These are phyloP conservation scores for Monosporozyma unispora DNA, from an alignment of 805 yeast species.

Conservation along the genomic window DNA sequence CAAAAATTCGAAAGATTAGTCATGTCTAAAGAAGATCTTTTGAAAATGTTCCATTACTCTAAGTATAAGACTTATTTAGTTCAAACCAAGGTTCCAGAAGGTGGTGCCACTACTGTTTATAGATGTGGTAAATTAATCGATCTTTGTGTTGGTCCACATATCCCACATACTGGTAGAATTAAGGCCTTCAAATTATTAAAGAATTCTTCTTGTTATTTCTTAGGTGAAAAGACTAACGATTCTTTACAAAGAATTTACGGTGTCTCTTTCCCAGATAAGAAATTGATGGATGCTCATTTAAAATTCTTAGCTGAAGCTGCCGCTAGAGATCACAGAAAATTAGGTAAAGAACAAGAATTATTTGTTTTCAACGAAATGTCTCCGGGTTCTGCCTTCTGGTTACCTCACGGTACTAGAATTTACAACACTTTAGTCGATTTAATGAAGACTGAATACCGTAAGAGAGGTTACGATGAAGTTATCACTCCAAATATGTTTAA, in stretches of 20 bases:
- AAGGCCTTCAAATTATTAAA: slow-evolving; percentile 90
- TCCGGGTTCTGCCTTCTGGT: slow-evolving; percentile 98
- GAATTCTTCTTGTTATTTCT: slow-evolving; percentile 91
- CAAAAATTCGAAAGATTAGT: slow-evolving; percentile 92
- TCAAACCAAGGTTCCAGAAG: slow-evolving; percentile 85
- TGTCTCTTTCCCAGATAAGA: slow-evolving; percentile 97
- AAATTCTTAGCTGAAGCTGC: slow-evolving; percentile 95
- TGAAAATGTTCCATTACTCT: slow-evolving; percentile 91
- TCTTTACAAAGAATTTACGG: slow-evolving; percentile 96
- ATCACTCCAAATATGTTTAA: slow-evolving; percentile 99
- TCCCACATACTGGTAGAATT: slow-evolving; percentile 94
- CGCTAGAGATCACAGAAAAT: slow-evolving; percentile 89
- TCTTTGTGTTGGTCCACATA: slow-evolving; percentile 95
- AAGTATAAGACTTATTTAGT: slow-evolving; percentile 89
- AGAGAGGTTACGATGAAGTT: slow-evolving; percentile 95
- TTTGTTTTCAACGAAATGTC: slow-evolving; percentile 93
- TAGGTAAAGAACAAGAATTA: slow-evolving; percentile 93
- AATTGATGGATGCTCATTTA: slow-evolving; percentile 87
- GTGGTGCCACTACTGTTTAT: slow-evolving; percentile 91
- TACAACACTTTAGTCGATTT: slow-evolving; percentile 79
- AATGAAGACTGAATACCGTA: slow-evolving; percentile 75
- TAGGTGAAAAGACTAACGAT: slow-evolving; percentile 88
- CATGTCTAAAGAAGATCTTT: slow-evolving; percentile 81
- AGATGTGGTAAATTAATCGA: slow-evolving; percentile 97
- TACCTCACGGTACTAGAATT: slow-evolving; percentile 98